phyloP scores from a whole-genome alignment of 2,329 filamentous ascomycete genomes.

The Trichoderma arundinaceum region DNA sequence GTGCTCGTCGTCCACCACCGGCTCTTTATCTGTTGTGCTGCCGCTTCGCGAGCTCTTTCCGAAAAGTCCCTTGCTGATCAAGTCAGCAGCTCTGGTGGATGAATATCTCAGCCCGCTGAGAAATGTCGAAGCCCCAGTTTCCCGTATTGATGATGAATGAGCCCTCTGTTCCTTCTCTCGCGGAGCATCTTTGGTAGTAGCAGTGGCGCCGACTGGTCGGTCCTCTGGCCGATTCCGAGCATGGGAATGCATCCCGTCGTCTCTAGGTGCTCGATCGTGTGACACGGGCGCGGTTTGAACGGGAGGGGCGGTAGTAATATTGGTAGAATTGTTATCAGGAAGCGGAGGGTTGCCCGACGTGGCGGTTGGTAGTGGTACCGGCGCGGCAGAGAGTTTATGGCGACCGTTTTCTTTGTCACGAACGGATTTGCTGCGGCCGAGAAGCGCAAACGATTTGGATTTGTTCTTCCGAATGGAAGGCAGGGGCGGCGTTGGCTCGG shows the following conservation, averaged over 20 bases:
- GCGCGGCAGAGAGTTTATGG: constrained; percentile 43
- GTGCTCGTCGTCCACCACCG: constrained; percentile 75
- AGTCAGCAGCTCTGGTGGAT: constrained; percentile 76
- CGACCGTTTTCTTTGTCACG: constrained; percentile 56
- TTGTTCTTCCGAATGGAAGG: constrained; percentile 56
- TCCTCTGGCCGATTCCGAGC: constrained; percentile 76
- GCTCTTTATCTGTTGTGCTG: constrained; percentile 69
- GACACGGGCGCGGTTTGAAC: constrained; percentile 68
- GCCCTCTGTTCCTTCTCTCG: constrained; percentile 54
- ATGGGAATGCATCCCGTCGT: constrained; percentile 69
- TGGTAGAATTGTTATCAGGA: constrained; percentile 38
- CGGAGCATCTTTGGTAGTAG: constrained; percentile 50
- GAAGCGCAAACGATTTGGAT: constrained; percentile 59
- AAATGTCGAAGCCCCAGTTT: constrained; percentile 67
- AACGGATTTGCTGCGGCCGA: constrained; percentile 59
- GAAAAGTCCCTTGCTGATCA: constrained; percentile 82
- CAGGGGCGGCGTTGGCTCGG: constrained; percentile 47
- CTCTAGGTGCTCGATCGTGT: constrained; percentile 70
- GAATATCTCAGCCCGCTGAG: constrained; percentile 76
- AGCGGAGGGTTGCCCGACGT: constrained; percentile 39
- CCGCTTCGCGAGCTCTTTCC: constrained; percentile 77
- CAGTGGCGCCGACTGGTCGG: constrained; percentile 50
- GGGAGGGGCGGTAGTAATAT: constrained; percentile 34
- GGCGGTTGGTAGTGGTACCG: constrained; percentile 22
- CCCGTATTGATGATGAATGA: constrained; percentile 62